These are phyloP conservation scores for Aspergillus cejpii DNA, from an alignment of 2,329 filamentous ascomycete species.

Conservation along the genomic window DNA sequence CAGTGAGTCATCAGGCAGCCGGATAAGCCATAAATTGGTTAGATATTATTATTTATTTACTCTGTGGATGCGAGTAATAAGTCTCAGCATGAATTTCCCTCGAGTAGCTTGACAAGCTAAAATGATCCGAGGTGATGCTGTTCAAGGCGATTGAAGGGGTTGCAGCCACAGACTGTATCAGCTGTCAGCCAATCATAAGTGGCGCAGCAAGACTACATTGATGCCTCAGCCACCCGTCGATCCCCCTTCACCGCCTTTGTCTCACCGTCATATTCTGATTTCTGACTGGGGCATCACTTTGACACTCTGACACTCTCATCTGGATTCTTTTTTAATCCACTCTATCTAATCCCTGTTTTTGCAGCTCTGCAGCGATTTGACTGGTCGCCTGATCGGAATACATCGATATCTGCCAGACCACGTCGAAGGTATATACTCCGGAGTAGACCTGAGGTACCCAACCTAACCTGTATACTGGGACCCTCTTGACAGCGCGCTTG, in stretches of 20 bases:
- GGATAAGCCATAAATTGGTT: neutral
- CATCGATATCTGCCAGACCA: neutral
- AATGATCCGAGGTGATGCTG: neutral
- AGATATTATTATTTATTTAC: neutral
- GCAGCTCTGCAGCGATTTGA: neutral
- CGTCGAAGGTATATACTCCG: neutral
- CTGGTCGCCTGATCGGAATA: neutral
- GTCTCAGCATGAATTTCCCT: neutral
- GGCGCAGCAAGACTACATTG: neutral
- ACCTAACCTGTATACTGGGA: neutral
- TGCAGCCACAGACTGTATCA: neutral
- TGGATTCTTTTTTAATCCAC: neutral
- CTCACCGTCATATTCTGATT: too few relatives aligned
- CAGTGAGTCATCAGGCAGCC: conserved; percentile 3
- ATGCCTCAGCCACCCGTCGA: neutral
- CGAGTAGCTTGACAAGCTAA: neutral
- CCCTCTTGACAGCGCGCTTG: neutral
- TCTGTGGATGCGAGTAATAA: neutral
- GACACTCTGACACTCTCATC: neutral
- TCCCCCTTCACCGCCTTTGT: neutral
- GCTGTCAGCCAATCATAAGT: neutral
- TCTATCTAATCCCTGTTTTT: neutral
- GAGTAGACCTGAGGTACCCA: neutral
- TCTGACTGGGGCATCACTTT: neutral
- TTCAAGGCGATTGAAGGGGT: neutral